Base-by-base conservation (phyloP, 225 moss, liverwort and hornwort species). In the Bryum argenteum region DNA sequence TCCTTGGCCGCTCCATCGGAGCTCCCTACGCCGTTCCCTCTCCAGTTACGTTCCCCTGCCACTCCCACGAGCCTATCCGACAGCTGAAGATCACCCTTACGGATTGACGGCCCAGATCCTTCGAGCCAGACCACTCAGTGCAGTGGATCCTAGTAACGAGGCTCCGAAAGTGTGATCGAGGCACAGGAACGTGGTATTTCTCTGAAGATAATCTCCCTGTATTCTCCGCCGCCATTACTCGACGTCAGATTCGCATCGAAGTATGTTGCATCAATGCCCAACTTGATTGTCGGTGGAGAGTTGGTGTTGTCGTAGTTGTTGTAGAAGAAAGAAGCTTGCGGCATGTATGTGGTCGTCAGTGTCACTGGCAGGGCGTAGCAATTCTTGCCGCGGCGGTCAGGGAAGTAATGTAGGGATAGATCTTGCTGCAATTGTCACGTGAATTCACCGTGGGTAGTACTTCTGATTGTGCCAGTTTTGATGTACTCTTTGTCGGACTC, bases 281-380 rank as follows among this genome's bases (percentile, higher is more conserved):
- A 26, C 10, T 18, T 0, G 61, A 78, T 72, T 17, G 18, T 42
- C 0, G 72, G 72, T 0, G 60, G 54, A 20, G 9, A 23, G 8
- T 43, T 0, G 6, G 66, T 33, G 33, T 55, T 67, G 39, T 78
- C 78, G 23, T 78, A 72, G 13, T 9, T 22, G 6, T 43, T 72
- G 54, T 72, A 73, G 54, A 59, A 78, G 50, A 72, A 73, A 3
- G 52, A 21, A 5, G 54, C 23, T 43, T 72, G 43, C 6, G 67
- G 72, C 43, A 45, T 21, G 55, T 67, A 78, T 1, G 44, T 0
- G 9, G 4, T 23, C 15, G 1, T 19, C 9, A 44, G 8, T 1
- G 1, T 11, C 14, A 62, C 65, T 3, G 43, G 66, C 12, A 78
- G 52, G 2, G 21, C 11, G 61, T 73, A 78, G 20, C 78, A 78